Percentiles rank a stretch among this genome's conserved stretches.
These are phyloP conservation scores for Lachnellula subtilissima DNA, from an alignment of 2,329 filamentous ascomycete genomes.

Conservation along the genomic window DNA sequence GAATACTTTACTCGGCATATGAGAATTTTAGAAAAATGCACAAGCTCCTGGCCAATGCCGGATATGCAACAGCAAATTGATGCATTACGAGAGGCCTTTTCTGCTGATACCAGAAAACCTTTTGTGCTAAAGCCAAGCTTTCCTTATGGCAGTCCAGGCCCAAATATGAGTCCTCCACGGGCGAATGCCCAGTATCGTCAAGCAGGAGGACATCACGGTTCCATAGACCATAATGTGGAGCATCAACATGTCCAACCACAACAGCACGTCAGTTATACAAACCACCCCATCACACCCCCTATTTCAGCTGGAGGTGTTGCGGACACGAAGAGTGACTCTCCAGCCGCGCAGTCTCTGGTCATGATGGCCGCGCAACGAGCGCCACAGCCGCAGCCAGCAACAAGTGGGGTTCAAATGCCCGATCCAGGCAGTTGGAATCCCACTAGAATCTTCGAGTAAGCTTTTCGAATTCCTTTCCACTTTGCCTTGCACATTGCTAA, in stretches of 20 bases:
- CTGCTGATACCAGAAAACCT: slow-evolving; percentile 74
- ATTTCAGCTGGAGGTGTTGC: slow-evolving; percentile 63
- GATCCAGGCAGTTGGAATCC: slow-evolving; percentile 76
- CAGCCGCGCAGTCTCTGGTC: slow-evolving; percentile 64
- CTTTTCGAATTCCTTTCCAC: slow-evolving; percentile 21
- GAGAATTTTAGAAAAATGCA: slow-evolving; percentile 84
- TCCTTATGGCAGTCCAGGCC: slow-evolving; percentile 70
- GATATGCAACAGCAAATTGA: slow-evolving; percentile 90
- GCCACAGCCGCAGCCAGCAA: slow-evolving; percentile 35
- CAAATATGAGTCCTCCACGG: slow-evolving; percentile 23
- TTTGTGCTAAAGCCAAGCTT: slow-evolving; percentile 88
- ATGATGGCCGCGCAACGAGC: slow-evolving; percentile 57
- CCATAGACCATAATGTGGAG: slow-evolving; percentile 41
- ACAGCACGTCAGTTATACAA: slow-evolving; percentile 61
- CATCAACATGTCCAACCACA: slow-evolving; percentile 46
- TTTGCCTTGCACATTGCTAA: slow-evolving; percentile 23
- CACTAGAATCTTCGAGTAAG: slow-evolving; percentile 84
- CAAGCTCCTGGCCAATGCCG: slow-evolving; percentile 77
- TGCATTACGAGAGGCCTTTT: slow-evolving; percentile 84
- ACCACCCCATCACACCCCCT: slow-evolving; percentile 74
- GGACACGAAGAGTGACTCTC: slow-evolving; percentile 73
- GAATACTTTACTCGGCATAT: slow-evolving; percentile 92
- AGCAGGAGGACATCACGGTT: slow-evolving; percentile 17
- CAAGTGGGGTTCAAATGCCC: slow-evolving; percentile 54
- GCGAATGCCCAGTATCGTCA: slow-evolving; percentile 26